Base-by-base conservation (phyloP, 805 yeast genomes). In the Hanseniaspora nectarophila region DNA sequence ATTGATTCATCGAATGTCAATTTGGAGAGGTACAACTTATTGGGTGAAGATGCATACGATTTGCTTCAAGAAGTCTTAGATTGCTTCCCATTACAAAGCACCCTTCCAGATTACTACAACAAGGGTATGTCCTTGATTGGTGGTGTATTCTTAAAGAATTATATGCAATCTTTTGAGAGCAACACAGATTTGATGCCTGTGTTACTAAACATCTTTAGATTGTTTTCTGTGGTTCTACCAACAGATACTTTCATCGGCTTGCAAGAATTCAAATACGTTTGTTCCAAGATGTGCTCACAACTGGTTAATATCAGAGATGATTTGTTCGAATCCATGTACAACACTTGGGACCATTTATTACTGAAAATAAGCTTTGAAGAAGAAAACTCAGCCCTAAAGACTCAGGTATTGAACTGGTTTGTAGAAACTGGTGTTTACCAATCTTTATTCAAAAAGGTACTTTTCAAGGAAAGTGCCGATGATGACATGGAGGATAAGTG, bases 31-130 rank as follows among this genome's bases (percentile, higher is more conserved):
- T 75, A 77, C 54, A 67, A 76, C 2, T 69, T 85, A 50, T 64
- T 89, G 9, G 73, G 82, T 18, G 97, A 89, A 61, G 97, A 89
- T 67, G 95, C 94, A 0, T 79, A 77, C 61, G 95, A 86, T 53
- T 69, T 89, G 39, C 87, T 95, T 95, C 70, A 75, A n/a, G 71
- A 81, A 1, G 63, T 84, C 2, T 62, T 87, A 48, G 84, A 78
- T 56, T 78, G 80, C 55, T 75, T 75, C 50, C 85, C 90, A 0
- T 37, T 52, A 1, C 56, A 61, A 13, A 63, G 61, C 29, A 52
- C 54, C n/a, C 47, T 54, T 4, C 58, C 65, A 3, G 66, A 66
- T 29, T 18, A 31, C 10, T 52, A 45, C 51, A 40, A 45, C 24
- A 63, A 66, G 13, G 70, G 69, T 5, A 28, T 53, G 26, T 12